phyloP scores from a whole-genome alignment of 352 stramenopile species.

The Phytopythium montanum region DNA sequence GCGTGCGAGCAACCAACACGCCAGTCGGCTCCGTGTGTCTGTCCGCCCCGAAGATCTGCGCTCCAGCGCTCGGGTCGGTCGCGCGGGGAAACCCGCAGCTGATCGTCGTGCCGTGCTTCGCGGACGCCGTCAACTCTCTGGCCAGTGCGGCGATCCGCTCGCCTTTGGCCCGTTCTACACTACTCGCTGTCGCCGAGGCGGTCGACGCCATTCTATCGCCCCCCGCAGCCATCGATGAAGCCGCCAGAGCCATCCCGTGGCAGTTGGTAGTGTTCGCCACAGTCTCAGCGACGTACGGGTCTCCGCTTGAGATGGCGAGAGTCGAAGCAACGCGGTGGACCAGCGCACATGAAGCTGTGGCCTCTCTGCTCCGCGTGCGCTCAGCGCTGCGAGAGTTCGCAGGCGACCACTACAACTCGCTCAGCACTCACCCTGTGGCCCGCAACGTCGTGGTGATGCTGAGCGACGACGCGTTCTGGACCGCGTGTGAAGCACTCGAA shows the following conservation, averaged over 20 bases:
- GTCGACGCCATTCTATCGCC: slow-evolving; percentile 4
- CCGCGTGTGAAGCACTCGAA: background rate
- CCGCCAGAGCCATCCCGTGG: background rate
- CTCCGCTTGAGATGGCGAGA: background rate
- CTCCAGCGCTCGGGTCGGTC: background rate
- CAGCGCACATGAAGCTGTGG: background rate
- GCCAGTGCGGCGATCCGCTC: background rate
- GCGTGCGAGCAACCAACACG: background rate
- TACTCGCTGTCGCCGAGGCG: slow-evolving; percentile 4
- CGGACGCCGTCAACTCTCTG: background rate
- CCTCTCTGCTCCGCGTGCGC: background rate
- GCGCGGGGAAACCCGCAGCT: background rate
- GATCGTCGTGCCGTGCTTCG: background rate
- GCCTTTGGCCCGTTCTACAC: background rate
- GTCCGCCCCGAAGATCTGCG: background rate
- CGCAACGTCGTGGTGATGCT: background rate
- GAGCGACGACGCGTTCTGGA: slow-evolving; percentile 1
- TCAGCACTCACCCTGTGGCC: background rate
- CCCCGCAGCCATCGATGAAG: background rate
- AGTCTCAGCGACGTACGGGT: background rate
- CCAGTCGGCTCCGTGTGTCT: background rate
- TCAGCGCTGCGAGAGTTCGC: background rate
- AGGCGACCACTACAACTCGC: background rate
- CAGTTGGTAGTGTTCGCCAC: background rate
- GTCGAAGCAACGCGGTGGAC: background rate